Conservation (phyloP, 441 rosid species). For the Corymbia calophylla region DNA sequence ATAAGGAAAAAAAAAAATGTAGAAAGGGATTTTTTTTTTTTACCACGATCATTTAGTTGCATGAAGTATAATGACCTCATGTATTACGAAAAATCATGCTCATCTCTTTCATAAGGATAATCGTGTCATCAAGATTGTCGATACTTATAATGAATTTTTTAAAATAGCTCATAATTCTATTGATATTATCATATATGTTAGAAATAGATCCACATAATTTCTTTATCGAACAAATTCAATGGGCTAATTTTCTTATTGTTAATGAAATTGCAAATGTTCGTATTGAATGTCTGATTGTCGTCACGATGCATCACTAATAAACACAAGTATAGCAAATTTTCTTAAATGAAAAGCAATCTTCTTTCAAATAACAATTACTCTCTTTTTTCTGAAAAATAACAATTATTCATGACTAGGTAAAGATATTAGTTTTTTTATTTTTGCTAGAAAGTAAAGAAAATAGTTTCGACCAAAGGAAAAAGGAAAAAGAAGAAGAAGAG, state of each 20-base stretch:
- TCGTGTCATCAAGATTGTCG: fast-evolving
- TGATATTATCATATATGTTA: fast-evolving
- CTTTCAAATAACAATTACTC: background rate
- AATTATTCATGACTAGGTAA: background rate
- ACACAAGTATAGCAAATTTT: background rate
- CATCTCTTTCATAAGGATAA: fast-evolving
- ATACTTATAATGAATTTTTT: background rate
- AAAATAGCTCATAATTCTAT: background rate
- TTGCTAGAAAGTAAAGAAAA: no score
- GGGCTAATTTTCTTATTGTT: background rate
- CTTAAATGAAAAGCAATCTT: background rate
- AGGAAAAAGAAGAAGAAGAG: no score
- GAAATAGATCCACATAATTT: fast-evolving
- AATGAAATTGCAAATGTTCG: background rate
- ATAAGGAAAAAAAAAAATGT: background rate
- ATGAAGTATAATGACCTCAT: fast-evolving
- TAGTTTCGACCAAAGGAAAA: no score
- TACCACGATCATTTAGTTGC: background rate
- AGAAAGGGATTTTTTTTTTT: background rate
- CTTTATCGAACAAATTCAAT: background rate
- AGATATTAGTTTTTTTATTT: no score
- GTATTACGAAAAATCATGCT: background rate
- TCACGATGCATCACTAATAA: background rate
- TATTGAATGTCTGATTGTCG: background rate
- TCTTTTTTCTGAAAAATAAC: background rate